These are phyloP conservation scores for Onygenales sp. DNA, from an alignment of 2,329 filamentous ascomycete species.

Conservation along the genomic window DNA sequence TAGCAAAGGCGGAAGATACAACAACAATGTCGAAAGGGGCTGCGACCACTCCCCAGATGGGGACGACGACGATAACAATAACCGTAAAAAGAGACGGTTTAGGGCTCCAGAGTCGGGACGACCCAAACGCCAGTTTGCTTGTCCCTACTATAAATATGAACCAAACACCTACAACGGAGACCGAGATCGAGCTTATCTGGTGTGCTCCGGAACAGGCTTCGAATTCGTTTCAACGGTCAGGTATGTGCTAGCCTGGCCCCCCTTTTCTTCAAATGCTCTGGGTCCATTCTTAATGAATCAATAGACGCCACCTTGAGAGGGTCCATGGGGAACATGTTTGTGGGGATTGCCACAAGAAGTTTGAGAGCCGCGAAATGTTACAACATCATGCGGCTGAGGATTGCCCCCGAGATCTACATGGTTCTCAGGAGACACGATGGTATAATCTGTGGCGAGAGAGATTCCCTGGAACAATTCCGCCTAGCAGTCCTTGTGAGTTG, in stretches of 20 bases:
- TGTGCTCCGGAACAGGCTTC: slow-evolving; percentile 1
- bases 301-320: neutral
- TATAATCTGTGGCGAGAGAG: neutral
- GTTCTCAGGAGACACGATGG: slow-evolving; percentile 1
- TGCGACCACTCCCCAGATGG: neutral
- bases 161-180: slow-evolving; percentile 1
- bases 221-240: neutral
- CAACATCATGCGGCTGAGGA: neutral
- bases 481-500: too few species aligned
- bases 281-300: neutral
- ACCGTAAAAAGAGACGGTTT: slow-evolving; percentile 3
- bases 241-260: neutral
- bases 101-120: neutral
- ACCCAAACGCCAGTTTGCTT: neutral
- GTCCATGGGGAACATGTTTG: slow-evolving; percentile 1
- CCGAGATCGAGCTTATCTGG: slow-evolving; percentile 1
- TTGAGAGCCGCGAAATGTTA: neutral
- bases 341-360: neutral
- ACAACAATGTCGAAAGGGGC: neutral
- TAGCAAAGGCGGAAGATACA: neutral
- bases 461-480: neutral
- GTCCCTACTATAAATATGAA: slow-evolving; percentile 2
- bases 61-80: slow-evolving; percentile 1
- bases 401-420: neutral
- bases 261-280: neutral